These are phyloP conservation scores for Calonectria henricotiae DNA, from an alignment of 2,329 filamentous ascomycete genomes.

Conservation along the genomic window DNA sequence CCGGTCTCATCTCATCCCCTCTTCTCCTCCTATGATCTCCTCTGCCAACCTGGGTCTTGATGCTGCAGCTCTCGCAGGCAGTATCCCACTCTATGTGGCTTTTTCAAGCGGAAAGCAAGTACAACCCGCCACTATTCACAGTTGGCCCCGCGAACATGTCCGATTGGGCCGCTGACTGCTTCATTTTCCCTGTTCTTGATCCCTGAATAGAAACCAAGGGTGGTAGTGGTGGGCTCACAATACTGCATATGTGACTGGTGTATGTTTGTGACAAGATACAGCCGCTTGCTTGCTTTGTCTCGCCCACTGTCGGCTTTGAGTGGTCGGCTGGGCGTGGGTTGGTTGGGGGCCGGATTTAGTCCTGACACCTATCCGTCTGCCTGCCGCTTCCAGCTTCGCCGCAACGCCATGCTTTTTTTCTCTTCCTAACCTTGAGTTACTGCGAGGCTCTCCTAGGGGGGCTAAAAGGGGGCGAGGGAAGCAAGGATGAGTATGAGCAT, in stretches of 20 bases:
- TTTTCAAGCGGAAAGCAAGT: constrained; percentile 8
- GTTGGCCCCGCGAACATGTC: not conserved
- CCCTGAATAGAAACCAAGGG: not conserved
- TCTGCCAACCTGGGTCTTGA: not conserved
- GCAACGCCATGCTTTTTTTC: not conserved
- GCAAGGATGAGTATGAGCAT: not conserved
- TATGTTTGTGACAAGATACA: not conserved
- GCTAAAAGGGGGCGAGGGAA: not conserved
- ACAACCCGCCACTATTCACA: not conserved
- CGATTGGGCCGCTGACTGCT: constrained; percentile 16
- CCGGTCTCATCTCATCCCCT: not conserved
- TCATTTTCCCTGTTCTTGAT: not conserved
- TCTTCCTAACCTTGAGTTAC: not conserved
- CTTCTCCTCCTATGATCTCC: not conserved
- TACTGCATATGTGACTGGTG: constrained; percentile 19
- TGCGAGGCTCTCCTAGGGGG: constrained; percentile 3
- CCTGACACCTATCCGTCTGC: constrained; percentile 2
- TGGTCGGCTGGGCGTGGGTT: constrained; percentile 11
- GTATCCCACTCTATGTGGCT: not conserved
- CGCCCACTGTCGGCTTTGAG: constrained; percentile 13
- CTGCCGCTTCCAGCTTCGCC: constrained; percentile 11
- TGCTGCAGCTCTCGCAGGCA: not conserved
- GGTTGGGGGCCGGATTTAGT: constrained; percentile 16
- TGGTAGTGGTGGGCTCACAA: not conserved
- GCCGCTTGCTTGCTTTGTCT: constrained; percentile 26